A percentile compares a stretch with the other conserved stretches of the same genome.
Conservation (phyloP, 148 eudicot species). For the Cornus suecica region DNA sequence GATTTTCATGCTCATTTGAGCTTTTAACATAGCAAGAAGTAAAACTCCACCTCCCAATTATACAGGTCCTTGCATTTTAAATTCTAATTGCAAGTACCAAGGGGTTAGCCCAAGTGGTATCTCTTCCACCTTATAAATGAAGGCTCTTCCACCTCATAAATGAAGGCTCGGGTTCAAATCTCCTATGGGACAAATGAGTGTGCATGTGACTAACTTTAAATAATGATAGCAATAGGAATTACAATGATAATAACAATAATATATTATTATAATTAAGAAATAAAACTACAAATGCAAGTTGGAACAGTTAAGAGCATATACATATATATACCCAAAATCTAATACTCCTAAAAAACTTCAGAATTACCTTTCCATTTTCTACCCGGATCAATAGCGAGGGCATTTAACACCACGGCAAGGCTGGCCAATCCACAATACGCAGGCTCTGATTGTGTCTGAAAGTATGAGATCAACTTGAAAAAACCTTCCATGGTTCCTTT, state of each 20-base stretch:
- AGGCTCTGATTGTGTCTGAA: slow-evolving; percentile 97
- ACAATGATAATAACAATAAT: too few species aligned
- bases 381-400: slow-evolving; percentile 92
- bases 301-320: not conserved
- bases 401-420: slow-evolving; percentile 91
- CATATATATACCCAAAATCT: too few species aligned
- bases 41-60: not conserved
- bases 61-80: not conserved
- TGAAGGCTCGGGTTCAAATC: too few species aligned
- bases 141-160: not conserved
- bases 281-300: not conserved
- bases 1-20: too few species aligned
- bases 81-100: too few species aligned
- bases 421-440: slow-evolving; percentile 98
- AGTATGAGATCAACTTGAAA: slow-evolving; percentile 81
- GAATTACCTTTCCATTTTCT: slow-evolving; percentile 93
- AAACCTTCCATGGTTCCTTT: slow-evolving; percentile 80
- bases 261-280: too few species aligned
- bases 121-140: not conserved
- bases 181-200: too few species aligned
- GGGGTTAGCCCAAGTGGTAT: not conserved
- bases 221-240: too few species aligned
- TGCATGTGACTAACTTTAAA: too few species aligned
- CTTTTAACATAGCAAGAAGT: too few species aligned
- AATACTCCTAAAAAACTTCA: not conserved